A percentile compares a stretch with the other conserved stretches of the same genome.
Conservation (phyloP, 768 basidiomycete species). For the Flagelloscypha sp. region DNA sequence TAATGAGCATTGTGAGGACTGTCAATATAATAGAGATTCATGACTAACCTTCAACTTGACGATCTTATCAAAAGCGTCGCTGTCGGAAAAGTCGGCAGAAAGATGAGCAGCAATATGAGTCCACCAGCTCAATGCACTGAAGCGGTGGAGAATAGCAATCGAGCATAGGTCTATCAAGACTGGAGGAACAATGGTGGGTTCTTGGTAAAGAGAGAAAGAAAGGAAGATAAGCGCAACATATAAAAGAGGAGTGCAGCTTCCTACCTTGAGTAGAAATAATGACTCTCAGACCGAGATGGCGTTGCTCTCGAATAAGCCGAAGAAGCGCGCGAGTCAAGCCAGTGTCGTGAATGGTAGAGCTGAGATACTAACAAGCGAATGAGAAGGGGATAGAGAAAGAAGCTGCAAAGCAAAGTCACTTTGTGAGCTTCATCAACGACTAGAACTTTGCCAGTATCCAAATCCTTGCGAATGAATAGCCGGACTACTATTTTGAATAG, state of each 20-base stretch:
- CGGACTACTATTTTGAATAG: conserved; percentile 64
- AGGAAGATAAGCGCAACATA: too few relatives aligned
- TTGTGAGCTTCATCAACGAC: conserved; percentile 76
- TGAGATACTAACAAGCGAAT: conserved; percentile 44
- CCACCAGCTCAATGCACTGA: conserved; percentile 74
- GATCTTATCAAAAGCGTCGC: conserved; percentile 58
- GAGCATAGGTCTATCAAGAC: conserved; percentile 61
- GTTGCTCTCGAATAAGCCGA: conserved; percentile 56
- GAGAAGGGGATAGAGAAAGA: background rate
- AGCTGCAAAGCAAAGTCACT: conserved; percentile 22
- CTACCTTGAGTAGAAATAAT: conserved; percentile 72
- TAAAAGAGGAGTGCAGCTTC: conserved; percentile 7
- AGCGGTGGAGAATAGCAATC: conserved; percentile 59
- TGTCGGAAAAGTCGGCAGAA: conserved; percentile 49
- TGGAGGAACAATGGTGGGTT: conserved; percentile 66
- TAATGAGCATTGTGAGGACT: conserved; percentile 17
- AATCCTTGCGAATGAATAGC: conserved; percentile 52
- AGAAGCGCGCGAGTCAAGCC: conserved; percentile 54
- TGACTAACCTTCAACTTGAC: conserved; percentile 50
- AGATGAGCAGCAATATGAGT: conserved; percentile 61
- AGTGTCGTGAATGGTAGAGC: conserved; percentile 31
- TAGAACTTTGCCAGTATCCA: conserved; percentile 57
- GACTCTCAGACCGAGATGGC: conserved; percentile 65
- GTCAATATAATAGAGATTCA: background rate
- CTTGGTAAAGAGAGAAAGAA: conserved; percentile 22